A percentile compares a stretch with the other conserved stretches of the same genome.
phyloP scores from a whole-genome alignment of 345 rosid species.

The Erucastrum elatum region DNA sequence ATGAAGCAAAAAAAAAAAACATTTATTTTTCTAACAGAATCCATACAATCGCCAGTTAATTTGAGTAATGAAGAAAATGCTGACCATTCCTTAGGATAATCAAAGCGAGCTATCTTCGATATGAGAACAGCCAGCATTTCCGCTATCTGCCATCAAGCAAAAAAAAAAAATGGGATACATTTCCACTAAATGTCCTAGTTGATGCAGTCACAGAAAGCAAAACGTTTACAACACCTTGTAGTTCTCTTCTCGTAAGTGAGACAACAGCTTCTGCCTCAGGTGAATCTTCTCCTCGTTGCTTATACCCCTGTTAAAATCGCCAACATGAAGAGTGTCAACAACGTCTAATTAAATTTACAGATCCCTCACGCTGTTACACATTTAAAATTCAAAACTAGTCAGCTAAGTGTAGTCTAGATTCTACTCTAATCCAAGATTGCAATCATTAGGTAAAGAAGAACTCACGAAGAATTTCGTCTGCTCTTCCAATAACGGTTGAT shows the following conservation, averaged over 20 bases:
- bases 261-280: constrained; percentile 68
- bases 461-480: constrained; percentile 78
- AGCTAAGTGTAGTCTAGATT: constrained; percentile 8
- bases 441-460: neutral
- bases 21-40: neutral
- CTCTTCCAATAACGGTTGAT: constrained; percentile 86
- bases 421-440: neutral
- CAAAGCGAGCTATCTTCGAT: constrained; percentile 91
- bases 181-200: neutral
- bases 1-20: constrained; percentile 29
- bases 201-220: constrained; percentile 8
- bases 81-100: constrained; percentile 86
- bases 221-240: constrained; percentile 52
- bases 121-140: constrained; percentile 79
- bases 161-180: constrained; percentile 7
- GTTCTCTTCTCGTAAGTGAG: constrained; percentile 85
- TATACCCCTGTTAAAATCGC: constrained; percentile 61
- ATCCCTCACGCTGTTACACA: constrained; percentile 1
- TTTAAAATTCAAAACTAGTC: neutral
- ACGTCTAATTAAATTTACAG: constrained; percentile 5
- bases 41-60: neutral
- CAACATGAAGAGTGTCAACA: constrained; percentile 21
- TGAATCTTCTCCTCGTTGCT: constrained; percentile 83
- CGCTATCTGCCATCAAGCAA: constrained; percentile 60
- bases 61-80: constrained; percentile 12